phyloP scores from a whole-genome alignment of 495 filamentous ascomycete species.

The Penicillium cataractarum region DNA sequence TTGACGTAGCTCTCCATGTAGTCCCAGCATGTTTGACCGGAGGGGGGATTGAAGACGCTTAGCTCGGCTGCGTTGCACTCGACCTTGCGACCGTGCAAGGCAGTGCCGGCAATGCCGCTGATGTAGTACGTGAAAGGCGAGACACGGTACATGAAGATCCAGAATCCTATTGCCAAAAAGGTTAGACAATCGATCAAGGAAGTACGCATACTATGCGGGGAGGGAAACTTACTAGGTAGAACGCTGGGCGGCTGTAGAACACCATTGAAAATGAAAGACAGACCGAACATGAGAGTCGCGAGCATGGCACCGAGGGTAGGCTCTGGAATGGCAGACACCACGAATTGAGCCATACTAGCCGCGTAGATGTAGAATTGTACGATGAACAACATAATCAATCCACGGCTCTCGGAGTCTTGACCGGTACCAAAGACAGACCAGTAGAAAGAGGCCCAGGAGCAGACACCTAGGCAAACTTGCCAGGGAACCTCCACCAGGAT shows the following conservation, averaged over 20 bases:
- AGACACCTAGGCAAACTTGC: slow-evolving; percentile 45
- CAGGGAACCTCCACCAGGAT: slow-evolving; percentile 57
- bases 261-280: slow-evolving; percentile 57
- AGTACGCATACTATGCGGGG: not conserved
- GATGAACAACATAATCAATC: slow-evolving; percentile 55
- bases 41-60: slow-evolving; percentile 53
- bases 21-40: slow-evolving; percentile 52
- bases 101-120: slow-evolving; percentile 55
- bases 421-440: slow-evolving; percentile 47
- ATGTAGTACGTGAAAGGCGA: slow-evolving; percentile 71
- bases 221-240: slow-evolving; percentile 41
- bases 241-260: slow-evolving; percentile 62
- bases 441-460: slow-evolving; percentile 53
- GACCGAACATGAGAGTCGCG: slow-evolving; percentile 57
- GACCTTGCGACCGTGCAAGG: slow-evolving; percentile 57
- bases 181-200: not conserved
- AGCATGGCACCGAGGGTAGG: slow-evolving; percentile 58
- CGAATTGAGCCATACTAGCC: slow-evolving; percentile 54
- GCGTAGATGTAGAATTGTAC: slow-evolving; percentile 52
- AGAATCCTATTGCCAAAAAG: slow-evolving; percentile 49
- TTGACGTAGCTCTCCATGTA: slow-evolving; percentile 57
- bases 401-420: slow-evolving; percentile 46
- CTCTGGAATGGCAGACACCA: slow-evolving; percentile 54
- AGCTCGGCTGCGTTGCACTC: slow-evolving; percentile 59
- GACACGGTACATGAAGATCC: slow-evolving; percentile 77